phyloP scores from a whole-genome alignment of 78 protist genomes.

The Speleostelium caveatum region DNA sequence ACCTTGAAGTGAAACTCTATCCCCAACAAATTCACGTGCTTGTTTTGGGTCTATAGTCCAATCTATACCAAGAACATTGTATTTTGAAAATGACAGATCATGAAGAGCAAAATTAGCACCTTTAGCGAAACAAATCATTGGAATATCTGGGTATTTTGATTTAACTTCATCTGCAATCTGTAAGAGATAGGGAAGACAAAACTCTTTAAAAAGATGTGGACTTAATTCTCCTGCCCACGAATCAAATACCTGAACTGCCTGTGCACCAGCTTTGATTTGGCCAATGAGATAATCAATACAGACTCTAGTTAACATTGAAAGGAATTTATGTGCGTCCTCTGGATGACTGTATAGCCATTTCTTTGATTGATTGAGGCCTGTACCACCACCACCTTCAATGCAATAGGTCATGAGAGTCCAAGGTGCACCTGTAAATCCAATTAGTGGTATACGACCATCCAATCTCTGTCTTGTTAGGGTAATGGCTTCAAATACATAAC shows the following conservation, averaged over 20 bases:
- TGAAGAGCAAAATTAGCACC: slow-evolving; percentile 70
- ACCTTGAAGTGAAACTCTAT: slow-evolving; percentile 82
- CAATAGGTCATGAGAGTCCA: slow-evolving; percentile 95
- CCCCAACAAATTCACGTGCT: slow-evolving; percentile 67
- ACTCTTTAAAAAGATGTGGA: slow-evolving; percentile 69
- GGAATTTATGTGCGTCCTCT: slow-evolving; percentile 78
- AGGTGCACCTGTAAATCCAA: slow-evolving; percentile 93
- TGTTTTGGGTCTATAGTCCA: slow-evolving; percentile 80
- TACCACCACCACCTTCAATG: slow-evolving; percentile 92
- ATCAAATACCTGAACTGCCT: slow-evolving; percentile 90
- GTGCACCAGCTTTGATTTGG: slow-evolving; percentile 92
- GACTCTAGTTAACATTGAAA: slow-evolving; percentile 67
- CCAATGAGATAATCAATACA: slow-evolving; percentile 80
- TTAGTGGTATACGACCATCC: slow-evolving; percentile 84
- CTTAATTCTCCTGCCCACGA: slow-evolving; percentile 90
- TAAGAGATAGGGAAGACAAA: slow-evolving; percentile 80
- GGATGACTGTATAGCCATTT: slow-evolving; percentile 81
- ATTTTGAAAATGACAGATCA: slow-evolving; percentile 14
- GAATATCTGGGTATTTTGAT: slow-evolving; percentile 76
- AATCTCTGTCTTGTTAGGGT: slow-evolving; percentile 83
- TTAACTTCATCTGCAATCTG: slow-evolving; percentile 71
- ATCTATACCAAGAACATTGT: slow-evolving; percentile 87
- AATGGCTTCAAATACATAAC: slow-evolving; percentile 91
- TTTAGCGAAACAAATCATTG: slow-evolving; percentile 89
- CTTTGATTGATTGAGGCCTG: slow-evolving; percentile 54